phyloP scores from a whole-genome alignment of 1,284 basidiomycete genomes.

The Fistulinella cinereoalba region DNA sequence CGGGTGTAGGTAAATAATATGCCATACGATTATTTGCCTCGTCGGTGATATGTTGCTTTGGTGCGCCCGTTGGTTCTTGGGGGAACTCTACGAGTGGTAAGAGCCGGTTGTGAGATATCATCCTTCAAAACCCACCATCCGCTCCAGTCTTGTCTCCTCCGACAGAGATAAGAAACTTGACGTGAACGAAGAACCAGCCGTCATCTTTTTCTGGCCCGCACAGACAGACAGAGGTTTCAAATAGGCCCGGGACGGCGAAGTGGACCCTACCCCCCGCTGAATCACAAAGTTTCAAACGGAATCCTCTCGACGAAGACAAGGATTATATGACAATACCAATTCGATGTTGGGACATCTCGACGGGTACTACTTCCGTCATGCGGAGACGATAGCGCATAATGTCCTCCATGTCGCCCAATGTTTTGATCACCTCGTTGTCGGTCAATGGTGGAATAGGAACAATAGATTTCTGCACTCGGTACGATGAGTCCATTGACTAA shows the following conservation, averaged over 20 bases:
- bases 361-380: conserved; percentile 69
- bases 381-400: conserved; percentile 75
- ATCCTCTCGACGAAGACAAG: conserved; percentile 6
- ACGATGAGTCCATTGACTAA: conserved; percentile 18
- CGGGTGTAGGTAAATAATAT: conserved; percentile 54
- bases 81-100: conserved; percentile 57
- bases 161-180: conserved; percentile 74
- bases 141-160: conserved; percentile 69
- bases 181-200: conserved; percentile 80
- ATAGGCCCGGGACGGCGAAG: conserved; percentile 73
- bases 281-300: conserved; percentile 18
- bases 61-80: conserved; percentile 55
- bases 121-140: conserved; percentile 47
- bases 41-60: conserved; percentile 67
- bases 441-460: conserved; percentile 64
- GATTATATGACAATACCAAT: conserved; percentile 50
- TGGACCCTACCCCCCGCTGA: conserved; percentile 73
- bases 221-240: conserved; percentile 72
- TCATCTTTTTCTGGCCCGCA: conserved; percentile 63
- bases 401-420: conserved; percentile 70
- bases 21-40: conserved; percentile 67
- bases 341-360: conserved; percentile 70
- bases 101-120: conserved; percentile 1
- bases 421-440: conserved; percentile 62
- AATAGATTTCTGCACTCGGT: conserved; percentile 55